These are phyloP conservation scores for Tetrahymena elliotti DNA, from an alignment of 73 alveolate genomes.

Conservation along the genomic window DNA sequence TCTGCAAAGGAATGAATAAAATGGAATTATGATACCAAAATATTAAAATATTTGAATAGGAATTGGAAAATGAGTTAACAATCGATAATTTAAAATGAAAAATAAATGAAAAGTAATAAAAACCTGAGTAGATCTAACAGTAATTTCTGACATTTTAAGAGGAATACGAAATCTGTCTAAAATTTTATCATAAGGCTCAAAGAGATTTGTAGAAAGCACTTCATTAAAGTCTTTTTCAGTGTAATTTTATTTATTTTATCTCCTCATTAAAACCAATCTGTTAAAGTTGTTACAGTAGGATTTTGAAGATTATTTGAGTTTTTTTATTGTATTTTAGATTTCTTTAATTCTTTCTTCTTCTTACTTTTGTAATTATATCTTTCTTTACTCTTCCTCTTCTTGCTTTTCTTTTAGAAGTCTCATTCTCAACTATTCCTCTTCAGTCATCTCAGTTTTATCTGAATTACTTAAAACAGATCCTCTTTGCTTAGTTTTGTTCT, in stretches of 20 bases:
- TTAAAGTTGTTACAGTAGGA: not conserved
- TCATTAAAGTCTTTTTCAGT: not conserved
- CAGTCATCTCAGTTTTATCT: not conserved
- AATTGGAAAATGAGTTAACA: too few species aligned
- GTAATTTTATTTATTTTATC: not conserved
- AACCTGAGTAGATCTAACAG: not conserved
- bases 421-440: not conserved
- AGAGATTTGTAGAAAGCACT: not conserved
- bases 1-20: too few species aligned
- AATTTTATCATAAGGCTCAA: not conserved
- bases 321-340: not conserved
- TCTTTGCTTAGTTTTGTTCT: not conserved
- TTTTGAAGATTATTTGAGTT: not conserved
- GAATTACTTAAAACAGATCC: not conserved
- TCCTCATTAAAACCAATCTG: not conserved
- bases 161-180: not conserved
- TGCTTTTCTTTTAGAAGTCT: not conserved
- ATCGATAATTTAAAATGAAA: too few species aligned
- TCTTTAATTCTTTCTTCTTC: not conserved
- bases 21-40: too few species aligned
- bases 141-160: not conserved
- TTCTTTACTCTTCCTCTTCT: not conserved
- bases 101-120: not conserved
- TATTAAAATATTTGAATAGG: too few species aligned
- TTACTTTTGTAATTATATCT: not conserved